phyloP scores from a whole-genome alignment of 2,329 filamentous ascomycete species.

The Neofusicoccum kwambonambiense region DNA sequence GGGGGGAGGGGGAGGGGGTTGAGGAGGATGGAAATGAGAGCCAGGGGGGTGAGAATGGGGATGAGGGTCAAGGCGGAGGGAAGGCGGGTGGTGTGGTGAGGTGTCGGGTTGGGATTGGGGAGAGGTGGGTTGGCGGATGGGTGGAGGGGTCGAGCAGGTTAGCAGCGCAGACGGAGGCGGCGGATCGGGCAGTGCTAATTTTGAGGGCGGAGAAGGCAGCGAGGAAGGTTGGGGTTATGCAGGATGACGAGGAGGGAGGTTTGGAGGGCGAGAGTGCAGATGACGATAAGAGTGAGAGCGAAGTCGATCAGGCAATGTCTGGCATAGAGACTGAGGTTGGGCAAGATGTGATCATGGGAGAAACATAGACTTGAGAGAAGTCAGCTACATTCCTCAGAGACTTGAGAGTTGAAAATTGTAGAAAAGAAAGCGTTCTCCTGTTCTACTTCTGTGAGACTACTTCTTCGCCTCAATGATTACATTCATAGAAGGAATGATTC shows the following conservation, averaged over 20 bases:
- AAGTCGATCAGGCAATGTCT: background rate
- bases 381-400: too few species aligned
- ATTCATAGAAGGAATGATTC: too few species aligned
- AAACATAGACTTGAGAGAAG: background rate
- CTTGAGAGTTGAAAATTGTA: too few species aligned
- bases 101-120: background rate
- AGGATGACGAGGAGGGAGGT: background rate
- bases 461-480: too few species aligned
- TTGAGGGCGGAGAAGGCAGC: background rate
- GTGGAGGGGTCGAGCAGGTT: conserved; percentile 34
- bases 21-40: background rate
- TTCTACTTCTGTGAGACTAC: too few species aligned
- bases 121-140: conserved; percentile 28
- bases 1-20: background rate
- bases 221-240: background rate
- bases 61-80: background rate
- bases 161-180: conserved; percentile 41
- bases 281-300: too few species aligned
- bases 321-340: background rate
- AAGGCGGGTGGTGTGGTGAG: conserved; percentile 14
- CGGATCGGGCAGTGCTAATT: conserved; percentile 29
- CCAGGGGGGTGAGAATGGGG: background rate
- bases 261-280: background rate
- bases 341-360: background rate
- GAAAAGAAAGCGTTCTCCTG: too few species aligned